Conservation (phyloP, 2,329 filamentous ascomycete species). For the Lojkania enalia region DNA sequence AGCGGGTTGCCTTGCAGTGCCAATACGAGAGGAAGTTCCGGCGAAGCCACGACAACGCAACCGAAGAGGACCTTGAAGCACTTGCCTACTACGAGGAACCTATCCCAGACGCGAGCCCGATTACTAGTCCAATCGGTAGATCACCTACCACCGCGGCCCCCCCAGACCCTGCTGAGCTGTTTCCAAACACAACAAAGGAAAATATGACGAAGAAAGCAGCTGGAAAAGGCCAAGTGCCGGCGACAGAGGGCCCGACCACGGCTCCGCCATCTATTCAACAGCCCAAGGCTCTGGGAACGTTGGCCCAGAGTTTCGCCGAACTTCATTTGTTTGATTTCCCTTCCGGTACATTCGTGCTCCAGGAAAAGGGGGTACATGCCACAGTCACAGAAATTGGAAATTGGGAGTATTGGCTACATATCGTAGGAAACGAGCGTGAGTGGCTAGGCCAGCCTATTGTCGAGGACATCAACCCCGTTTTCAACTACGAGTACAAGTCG, state of each 20-base stretch:
- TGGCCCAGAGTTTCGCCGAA: constrained; percentile 77
- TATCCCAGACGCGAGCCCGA: constrained; percentile 63
- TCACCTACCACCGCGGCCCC: constrained; percentile 40
- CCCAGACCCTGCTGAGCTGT: constrained; percentile 37
- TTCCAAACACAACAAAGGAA: constrained; percentile 41
- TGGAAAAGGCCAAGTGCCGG: constrained; percentile 35
- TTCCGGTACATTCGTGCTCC: constrained; percentile 79
- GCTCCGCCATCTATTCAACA: constrained; percentile 63
- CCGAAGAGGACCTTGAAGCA: constrained; percentile 76
- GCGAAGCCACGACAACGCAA: constrained; percentile 76
- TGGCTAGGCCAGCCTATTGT: constrained; percentile 87
- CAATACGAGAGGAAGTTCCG: constrained; percentile 97
- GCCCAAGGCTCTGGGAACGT: constrained; percentile 71
- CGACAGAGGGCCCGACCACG: constrained; percentile 54
- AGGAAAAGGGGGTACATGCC: constrained; percentile 74
- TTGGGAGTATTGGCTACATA: constrained; percentile 96
- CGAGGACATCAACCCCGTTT: constrained; percentile 94
- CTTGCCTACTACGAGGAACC: constrained; percentile 75
- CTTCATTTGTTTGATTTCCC: constrained; percentile 92
- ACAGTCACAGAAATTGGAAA: constrained; percentile 83
- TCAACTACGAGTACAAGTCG: constrained; percentile 98
- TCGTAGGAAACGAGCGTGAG: constrained; percentile 72
- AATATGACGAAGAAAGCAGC: constrained; percentile 50
- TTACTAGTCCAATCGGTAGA: constrained; percentile 52
- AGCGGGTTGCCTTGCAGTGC: constrained; percentile 82